Base-by-base conservation (phyloP, 2,329 filamentous ascomycete genomes). In the Didymosphaeria variabile region DNA sequence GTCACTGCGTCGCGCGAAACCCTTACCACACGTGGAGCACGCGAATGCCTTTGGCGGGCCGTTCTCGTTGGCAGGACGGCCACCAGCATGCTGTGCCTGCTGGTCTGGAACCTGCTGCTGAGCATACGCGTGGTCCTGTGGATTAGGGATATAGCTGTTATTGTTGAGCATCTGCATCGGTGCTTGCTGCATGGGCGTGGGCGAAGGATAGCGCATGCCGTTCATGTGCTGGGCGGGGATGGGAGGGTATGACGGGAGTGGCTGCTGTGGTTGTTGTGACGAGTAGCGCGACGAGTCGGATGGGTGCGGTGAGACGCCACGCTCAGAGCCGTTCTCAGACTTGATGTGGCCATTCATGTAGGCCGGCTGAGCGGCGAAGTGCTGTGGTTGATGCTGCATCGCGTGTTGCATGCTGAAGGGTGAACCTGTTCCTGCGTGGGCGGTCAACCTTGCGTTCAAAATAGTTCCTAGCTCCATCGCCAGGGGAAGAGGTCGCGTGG, bases 1-100 rank as follows among this genome's bases (percentile, higher is more conserved):
- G 81, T 99, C 95, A 80, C 94, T 98, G 67, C 95, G 87, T 72
- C 95, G 86, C 55, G 95, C 95, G 77, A 99, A 99, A 26, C 91
- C 91, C 80, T 98, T 98, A 60, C 86, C 87, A 78, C 95, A 99
- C 3, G 91, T 94, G 66, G 89, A 91, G 81, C 95, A 99, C 23
- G 93, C 90, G 74, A 95, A 97, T 1, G 92, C 89, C 80, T 97
- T 91, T 12, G 87, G 85, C 32, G 86, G 83, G 68, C 84, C 75
- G 77, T 82, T 74, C 70, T 80, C 82, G 64, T 73, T 80, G 71
- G 75, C 78, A 61, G 78, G 78, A 67, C 81, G 80, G 55, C 79
- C 73, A 69, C 79, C 77, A 71, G 67, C 70, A 79, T 77, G 67
- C 77, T 79, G 71, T 64, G 72, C 63, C 72, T 78, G 67, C 72